Percentiles rank a stretch among this genome's conserved stretches.
phyloP scores from a whole-genome alignment of 768 basidiomycete genomes.

The Naganishia randhawae region DNA sequence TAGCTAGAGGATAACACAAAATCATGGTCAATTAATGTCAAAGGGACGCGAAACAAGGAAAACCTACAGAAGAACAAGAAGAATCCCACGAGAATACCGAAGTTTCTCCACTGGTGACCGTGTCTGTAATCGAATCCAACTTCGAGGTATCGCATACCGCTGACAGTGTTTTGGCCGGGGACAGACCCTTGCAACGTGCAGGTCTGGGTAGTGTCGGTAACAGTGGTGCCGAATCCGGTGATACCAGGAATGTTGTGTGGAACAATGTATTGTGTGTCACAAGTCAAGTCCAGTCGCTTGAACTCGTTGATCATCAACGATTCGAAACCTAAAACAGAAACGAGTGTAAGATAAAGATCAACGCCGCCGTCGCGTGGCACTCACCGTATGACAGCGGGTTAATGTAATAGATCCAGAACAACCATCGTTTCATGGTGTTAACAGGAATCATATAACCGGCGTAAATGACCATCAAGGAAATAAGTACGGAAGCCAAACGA shows the following conservation, averaged over 20 bases:
- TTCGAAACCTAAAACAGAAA: conserved; percentile 57
- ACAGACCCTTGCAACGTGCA: conserved; percentile 70
- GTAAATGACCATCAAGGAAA: conserved; percentile 71
- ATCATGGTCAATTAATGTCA: background rate
- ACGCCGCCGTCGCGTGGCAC: background rate
- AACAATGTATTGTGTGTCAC: conserved; percentile 43
- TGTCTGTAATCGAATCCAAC: conserved; percentile 53
- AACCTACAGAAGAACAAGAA: conserved; percentile 58
- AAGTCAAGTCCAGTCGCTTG: conserved; percentile 36
- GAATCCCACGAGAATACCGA: conserved; percentile 68
- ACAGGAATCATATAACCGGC: conserved; percentile 48
- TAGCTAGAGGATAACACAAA: conserved; percentile 43
- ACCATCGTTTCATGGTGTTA: conserved; percentile 57
- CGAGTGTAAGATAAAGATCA: background rate
- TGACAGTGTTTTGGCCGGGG: conserved; percentile 59
- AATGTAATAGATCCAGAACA: conserved; percentile 75
- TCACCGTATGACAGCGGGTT: conserved; percentile 68
- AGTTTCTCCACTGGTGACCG: conserved; percentile 51
- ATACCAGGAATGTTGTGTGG: conserved; percentile 41
- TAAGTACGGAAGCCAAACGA: conserved; percentile 63
- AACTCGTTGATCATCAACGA: conserved; percentile 59
- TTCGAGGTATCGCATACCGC: conserved; percentile 62
- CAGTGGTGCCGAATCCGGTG: conserved; percentile 37
- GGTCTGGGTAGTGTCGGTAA: conserved; percentile 58
- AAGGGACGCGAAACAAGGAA: background rate